These are phyloP conservation scores for Exutisphaerella laricina DNA, from an alignment of 2,329 filamentous ascomycete species.

Conservation along the genomic window DNA sequence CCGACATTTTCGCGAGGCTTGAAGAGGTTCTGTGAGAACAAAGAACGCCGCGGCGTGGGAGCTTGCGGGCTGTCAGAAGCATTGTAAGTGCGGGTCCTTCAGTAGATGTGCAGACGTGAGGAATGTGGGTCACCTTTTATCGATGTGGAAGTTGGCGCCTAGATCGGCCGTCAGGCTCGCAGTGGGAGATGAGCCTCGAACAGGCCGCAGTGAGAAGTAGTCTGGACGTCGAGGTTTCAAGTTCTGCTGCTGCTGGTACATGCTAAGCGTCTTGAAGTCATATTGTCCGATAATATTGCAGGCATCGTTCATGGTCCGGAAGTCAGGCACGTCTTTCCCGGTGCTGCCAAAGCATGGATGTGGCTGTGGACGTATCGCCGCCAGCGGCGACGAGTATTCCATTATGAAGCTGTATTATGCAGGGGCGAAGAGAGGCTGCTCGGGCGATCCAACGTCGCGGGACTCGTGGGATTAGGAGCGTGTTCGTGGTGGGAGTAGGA, in stretches of 20 bases:
- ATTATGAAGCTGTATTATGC: constrained; percentile 46
- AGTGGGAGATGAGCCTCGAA: constrained; percentile 81
- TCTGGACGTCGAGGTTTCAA: constrained; percentile 63
- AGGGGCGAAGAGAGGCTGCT: constrained; percentile 3
- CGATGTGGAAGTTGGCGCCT: constrained; percentile 94
- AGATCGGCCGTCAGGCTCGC: constrained; percentile 87
- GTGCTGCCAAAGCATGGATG: constrained; percentile 59
- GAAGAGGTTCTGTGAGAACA: constrained; percentile 72
- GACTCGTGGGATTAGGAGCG: not conserved
- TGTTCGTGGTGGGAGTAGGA: constrained; percentile 3
- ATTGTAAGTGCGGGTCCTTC: constrained; percentile 36
- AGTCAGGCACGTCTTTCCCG: constrained; percentile 48
- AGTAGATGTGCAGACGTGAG: constrained; percentile 23
- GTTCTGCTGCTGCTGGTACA: constrained; percentile 69
- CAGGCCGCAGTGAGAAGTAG: constrained; percentile 74
- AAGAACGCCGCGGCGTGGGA: constrained; percentile 73
- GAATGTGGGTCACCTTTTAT: constrained; percentile 68
- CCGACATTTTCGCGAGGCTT: constrained; percentile 38
- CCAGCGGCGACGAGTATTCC: constrained; percentile 90
- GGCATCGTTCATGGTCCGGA: constrained; percentile 48
- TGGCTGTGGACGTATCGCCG: constrained; percentile 77
- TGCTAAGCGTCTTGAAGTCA: constrained; percentile 69
- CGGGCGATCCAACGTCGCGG: constrained; percentile 3
- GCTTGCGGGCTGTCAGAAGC: constrained; percentile 63
- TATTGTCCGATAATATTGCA: constrained; percentile 55